Conservation (phyloP, 2,329 filamentous ascomycete genomes). For the Fusarium paranaense region DNA sequence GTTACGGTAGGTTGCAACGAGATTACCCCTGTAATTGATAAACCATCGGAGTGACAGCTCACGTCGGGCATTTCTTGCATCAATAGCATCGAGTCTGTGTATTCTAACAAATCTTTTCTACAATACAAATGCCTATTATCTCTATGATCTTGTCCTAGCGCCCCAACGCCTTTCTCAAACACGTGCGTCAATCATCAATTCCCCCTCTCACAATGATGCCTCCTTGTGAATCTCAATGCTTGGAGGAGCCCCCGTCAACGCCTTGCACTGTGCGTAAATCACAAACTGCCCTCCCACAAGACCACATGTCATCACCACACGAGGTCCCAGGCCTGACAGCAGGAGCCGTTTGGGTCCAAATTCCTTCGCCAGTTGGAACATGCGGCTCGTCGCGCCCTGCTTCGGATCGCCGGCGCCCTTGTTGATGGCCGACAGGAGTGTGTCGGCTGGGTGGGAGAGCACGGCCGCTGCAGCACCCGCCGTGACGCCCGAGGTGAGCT, state of each 20-base stretch:
- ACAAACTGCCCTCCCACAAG: conserved; percentile 66
- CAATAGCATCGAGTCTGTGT: neutral
- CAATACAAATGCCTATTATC: neutral
- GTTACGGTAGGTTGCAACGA: neutral
- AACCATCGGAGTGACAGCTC: neutral
- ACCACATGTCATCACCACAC: conserved; percentile 65
- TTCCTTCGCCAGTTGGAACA: conserved; percentile 64
- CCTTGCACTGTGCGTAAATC: conserved; percentile 67
- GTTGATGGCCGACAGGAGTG: conserved; percentile 66
- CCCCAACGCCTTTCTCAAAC: conserved; percentile 23
- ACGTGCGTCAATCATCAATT: neutral
- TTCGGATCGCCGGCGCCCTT: conserved; percentile 63
- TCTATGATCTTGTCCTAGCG: neutral
- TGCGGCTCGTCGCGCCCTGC: conserved; percentile 61
- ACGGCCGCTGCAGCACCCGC: conserved; percentile 91
- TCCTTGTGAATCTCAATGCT: conserved; percentile 67
- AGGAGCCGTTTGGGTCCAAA: conserved; percentile 63
- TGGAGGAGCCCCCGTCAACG: conserved; percentile 62
- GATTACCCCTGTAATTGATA: neutral
- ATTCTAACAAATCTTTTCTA: conserved; percentile 19
- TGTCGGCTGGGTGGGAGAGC: conserved; percentile 89
- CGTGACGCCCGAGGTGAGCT: conserved; percentile 86
- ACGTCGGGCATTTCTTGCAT: neutral
- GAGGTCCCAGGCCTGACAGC: conserved; percentile 61
- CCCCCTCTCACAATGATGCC: conserved; percentile 36